Conservation (phyloP, 176 grass and related monocot genomes). For the Thalia dealbata region DNA sequence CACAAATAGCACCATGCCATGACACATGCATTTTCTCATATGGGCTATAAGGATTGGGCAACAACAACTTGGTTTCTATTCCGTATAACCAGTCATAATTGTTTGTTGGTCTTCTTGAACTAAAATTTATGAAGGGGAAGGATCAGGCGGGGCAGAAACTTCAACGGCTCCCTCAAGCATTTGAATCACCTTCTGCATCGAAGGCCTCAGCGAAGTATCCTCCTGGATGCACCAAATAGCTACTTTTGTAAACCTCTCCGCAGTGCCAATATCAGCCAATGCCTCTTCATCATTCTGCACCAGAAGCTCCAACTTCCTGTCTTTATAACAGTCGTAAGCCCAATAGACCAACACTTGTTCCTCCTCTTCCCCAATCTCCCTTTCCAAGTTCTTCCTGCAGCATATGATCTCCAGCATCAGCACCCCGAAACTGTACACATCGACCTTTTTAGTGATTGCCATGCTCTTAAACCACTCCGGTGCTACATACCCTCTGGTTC, state of each 20-base stretch:
- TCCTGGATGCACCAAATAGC: conserved; percentile 30
- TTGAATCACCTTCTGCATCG: conserved; percentile 23
- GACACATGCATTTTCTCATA: too few relatives aligned
- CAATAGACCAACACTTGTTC: conserved; percentile 25
- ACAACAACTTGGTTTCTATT: not conserved
- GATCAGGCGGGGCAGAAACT: conserved; percentile 27
- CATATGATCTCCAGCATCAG: conserved; percentile 35
- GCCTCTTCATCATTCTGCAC: conserved; percentile 25
- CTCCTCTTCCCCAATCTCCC: not conserved
- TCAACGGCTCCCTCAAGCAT: conserved; percentile 33
- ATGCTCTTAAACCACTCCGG: conserved; percentile 39
- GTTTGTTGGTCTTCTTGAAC: conserved; percentile 14
- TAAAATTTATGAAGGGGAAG: conserved; percentile 11
- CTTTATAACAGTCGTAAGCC: conserved; percentile 25
- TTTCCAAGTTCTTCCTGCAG: conserved; percentile 16
- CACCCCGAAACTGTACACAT: conserved; percentile 40
- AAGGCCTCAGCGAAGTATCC: conserved; percentile 24
- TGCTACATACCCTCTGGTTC: conserved; percentile 19
- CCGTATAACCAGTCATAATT: not conserved
- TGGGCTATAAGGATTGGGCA: too few relatives aligned
- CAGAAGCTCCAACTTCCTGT: conserved; percentile 22
- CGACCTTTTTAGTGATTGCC: conserved; percentile 23
- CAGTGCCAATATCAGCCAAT: conserved; percentile 13
- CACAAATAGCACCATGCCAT: too few relatives aligned
- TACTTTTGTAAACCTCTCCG: conserved; percentile 19